Conservation (phyloP, 2,329 filamentous ascomycete genomes). For the Didymella pinodella region DNA sequence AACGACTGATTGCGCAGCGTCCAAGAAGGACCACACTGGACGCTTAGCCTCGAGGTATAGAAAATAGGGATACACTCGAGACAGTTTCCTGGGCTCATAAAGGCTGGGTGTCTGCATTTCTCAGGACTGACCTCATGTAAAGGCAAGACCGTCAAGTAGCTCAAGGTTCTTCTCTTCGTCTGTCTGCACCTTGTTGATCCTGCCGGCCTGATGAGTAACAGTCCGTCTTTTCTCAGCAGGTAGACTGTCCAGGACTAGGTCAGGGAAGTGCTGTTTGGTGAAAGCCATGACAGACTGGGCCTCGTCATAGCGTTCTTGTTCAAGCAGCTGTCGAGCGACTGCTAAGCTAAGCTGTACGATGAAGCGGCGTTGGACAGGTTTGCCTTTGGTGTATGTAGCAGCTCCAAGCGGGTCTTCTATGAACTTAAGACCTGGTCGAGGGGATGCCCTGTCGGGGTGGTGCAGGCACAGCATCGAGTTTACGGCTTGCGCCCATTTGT, state of each 20-base stretch:
- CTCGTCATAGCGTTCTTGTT: constrained; percentile 39
- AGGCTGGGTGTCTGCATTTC: no score
- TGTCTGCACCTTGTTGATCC: constrained; percentile 20
- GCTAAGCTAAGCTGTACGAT: constrained; percentile 44
- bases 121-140: constrained; percentile 22
- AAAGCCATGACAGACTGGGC: constrained; percentile 44
- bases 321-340: constrained; percentile 40
- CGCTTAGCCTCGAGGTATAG: not conserved
- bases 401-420: constrained; percentile 36
- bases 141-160: constrained; percentile 37
- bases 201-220: not conserved
- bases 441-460: constrained; percentile 35
- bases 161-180: constrained; percentile 32
- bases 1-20: not conserved
- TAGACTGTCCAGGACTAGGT: constrained; percentile 36
- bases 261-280: constrained; percentile 41
- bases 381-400: constrained; percentile 18
- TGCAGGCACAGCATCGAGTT: constrained; percentile 42
- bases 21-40: not conserved
- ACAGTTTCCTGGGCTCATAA: not conserved
- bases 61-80: not conserved
- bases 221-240: constrained; percentile 8
- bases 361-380: constrained; percentile 28
- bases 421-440: constrained; percentile 33
- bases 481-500: constrained; percentile 30